Evolutionary conservation across 192 early-diverging fungal species (phyloP), one percentile per base, ranked within the genome.

Genomic region (Podila verticillata): DNA sequence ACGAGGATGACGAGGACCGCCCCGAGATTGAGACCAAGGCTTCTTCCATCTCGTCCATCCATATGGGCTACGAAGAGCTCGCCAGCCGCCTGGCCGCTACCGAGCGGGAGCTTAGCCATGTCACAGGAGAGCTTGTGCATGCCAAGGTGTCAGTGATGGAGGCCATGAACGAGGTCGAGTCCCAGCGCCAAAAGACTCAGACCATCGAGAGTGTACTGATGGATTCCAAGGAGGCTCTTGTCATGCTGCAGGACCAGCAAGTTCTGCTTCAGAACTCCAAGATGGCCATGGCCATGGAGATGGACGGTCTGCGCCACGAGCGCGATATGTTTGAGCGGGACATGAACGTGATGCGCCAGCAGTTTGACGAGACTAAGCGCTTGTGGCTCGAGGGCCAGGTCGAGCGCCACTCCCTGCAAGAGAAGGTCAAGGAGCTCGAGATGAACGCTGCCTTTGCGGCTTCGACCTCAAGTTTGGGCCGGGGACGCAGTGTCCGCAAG

Each of bases 371-470:
- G 61, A 80, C 77, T 0, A 80, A 72, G 70, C 47, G 49, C n/a
- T 32, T 80, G 29, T 80, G 77, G 77, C 54, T 72, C 28, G 77
- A 72, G 15, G 77, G 69, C 15, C 69, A 72, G n/a, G 77, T 80
- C 3, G 77, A 80, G 30, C 77, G 77, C 22, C 69, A 80, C 29
- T 36, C 65, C 4, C 65, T 80, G 0, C 77, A 80, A 61, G 77
- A 80, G 61, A 80, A 80, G 66, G 68, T 80, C 70, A 80, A 80
- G 66, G 77, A 80, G 48, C 39, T 80, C 22, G 70, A 80, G 65
- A 80, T 80, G 77, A 72, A 72, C 28, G 77, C 77, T 6, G 77
- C 77, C 7, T 80, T 80, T 47, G 57, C 69, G 4, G 77, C 77
- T 0, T 72, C 70, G 24, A 63, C 34, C 17, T 8, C 19, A 17